Evolutionary conservation across 2,329 filamentous ascomycete species (phyloP), one percentile per base, ranked within the genome.

Genomic region (Sporothrix luriei): DNA sequence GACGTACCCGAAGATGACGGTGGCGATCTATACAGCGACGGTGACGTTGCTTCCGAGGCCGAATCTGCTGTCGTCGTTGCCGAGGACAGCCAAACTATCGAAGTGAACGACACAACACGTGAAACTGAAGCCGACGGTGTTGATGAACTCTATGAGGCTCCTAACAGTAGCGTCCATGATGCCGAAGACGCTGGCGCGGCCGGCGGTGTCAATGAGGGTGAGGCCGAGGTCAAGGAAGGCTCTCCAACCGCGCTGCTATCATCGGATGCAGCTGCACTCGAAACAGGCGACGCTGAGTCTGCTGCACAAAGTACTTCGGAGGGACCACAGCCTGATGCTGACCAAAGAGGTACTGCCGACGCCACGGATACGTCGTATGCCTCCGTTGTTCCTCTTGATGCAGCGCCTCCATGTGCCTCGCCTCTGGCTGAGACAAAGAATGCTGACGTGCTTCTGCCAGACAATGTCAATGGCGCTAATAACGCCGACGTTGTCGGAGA

Each of bases 11-110:
- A 82, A 76, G 79, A 82, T 76, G 82, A 82, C 77, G 83, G 82
- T 76, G 78, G 84, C 74, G 80, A 83, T 73, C 79, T 79, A 38
- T 85, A 85, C 76, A 79, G 77, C 75, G 80, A 82, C 65, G 77
- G 80, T 70, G 77, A 77, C 55, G 73, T 21, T 4, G 11, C 33
- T 7, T n/a, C 11, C 59, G 19, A 29, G 24, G 40, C 33, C 14
- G 21, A 62, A 10, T 14, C 13, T 14, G n/a, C 24, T 10, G 3
- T 48, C 16, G 61, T 14, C 19, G 43, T 11, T 16, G 46, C 14
- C 16, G 26, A 33, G 49, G 48, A 24, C 40, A 40, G n/a, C 7
- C 24, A 26, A 64, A 2, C 40, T 48, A 19, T 48, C 10, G 46
- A 57, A 13, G 46, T 24, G 26, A 57, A 40, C n/a, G 66, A 21